Evolutionary conservation across 1,284 basidiomycete species (phyloP).

Genomic region (Papiliotrema laurentii): DNA sequence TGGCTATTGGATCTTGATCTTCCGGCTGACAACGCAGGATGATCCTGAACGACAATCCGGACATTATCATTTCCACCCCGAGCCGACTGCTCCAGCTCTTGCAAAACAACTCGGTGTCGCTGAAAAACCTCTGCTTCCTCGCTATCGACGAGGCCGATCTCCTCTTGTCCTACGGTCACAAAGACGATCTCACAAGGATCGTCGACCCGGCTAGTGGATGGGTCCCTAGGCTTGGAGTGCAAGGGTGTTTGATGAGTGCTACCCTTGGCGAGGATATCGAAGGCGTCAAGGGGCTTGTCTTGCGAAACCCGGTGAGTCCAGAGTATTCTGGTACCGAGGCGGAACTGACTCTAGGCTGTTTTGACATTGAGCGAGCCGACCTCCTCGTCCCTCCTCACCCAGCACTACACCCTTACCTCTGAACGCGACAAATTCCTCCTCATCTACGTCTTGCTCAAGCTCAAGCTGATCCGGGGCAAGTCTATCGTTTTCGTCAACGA

Average conservation of each 20-base stretch:
- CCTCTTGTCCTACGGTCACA: conserved; percentile 94
- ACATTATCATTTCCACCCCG: conserved; percentile 88
- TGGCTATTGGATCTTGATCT: conserved; percentile 3
- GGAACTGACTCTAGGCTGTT: conserved; percentile 58
- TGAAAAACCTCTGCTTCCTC: conserved; percentile 66
- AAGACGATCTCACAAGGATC: conserved; percentile 82
- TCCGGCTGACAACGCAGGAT: too few relatives aligned
- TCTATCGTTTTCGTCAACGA: conserved; percentile 96
- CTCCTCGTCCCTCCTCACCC: conserved; percentile 62
- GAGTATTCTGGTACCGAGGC: neutral
- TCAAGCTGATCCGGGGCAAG: conserved; percentile 83
- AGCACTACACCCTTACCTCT: conserved; percentile 69
- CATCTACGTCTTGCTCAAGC: conserved; percentile 55
- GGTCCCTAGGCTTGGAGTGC: conserved; percentile 77
- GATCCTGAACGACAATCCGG: conserved; percentile 82
- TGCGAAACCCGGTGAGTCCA: conserved; percentile 73
- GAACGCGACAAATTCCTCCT: conserved; percentile 36
- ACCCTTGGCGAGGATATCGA: conserved; percentile 97
- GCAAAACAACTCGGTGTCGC: conserved; percentile 62
- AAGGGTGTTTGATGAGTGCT: conserved; percentile 95
- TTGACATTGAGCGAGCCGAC: conserved; percentile 82
- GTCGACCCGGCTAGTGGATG: conserved; percentile 57
- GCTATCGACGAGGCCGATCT: conserved; percentile 98
- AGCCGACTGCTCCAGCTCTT: conserved; percentile 73
- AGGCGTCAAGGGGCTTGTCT: conserved; percentile 76